phyloP scores from a whole-genome alignment of 805 yeast genomes.

The Candida coquimbonensis region DNA sequence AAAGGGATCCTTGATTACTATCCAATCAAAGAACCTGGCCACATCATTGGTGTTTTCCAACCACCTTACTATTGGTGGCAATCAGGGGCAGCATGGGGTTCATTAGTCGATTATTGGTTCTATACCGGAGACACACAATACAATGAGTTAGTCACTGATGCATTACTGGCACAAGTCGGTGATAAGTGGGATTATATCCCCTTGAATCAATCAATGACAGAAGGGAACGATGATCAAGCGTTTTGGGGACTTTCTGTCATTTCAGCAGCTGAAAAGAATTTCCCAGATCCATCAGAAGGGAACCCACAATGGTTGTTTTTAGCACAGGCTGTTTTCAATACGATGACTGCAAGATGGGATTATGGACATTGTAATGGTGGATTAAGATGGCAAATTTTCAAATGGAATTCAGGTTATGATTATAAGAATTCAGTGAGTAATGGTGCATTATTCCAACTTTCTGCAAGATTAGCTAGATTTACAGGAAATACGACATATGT shows the following conservation, averaged over 20 bases:
- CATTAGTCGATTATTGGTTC: slow-evolving; percentile 70
- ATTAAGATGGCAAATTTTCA: slow-evolving; percentile 90
- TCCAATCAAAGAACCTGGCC: slow-evolving; percentile 60
- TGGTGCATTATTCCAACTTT: slow-evolving; percentile 82
- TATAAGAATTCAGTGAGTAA: slow-evolving; percentile 90
- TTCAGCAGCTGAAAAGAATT: slow-evolving; percentile 87
- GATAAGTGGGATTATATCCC: slow-evolving; percentile 77
- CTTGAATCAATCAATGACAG: slow-evolving; percentile 79
- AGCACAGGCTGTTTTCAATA: slow-evolving; percentile 85
- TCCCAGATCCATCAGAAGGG: slow-evolving; percentile 52
- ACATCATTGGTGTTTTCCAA: slow-evolving; percentile 80
- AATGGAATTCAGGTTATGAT: slow-evolving; percentile 91
- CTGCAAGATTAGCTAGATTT: slow-evolving; percentile 80
- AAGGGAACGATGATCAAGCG: slow-evolving; percentile 97
- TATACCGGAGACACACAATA: slow-evolving; percentile 66
- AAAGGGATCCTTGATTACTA: slow-evolving; percentile 80
- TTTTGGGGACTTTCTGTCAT: slow-evolving; percentile 94
- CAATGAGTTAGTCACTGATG: slow-evolving; percentile 47
- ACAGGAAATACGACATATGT: slow-evolving; percentile 68
- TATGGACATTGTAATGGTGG: slow-evolving; percentile 80
- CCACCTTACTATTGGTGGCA: slow-evolving; percentile 98
- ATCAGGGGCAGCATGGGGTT: slow-evolving; percentile 95
- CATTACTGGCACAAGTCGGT: slow-evolving; percentile 70
- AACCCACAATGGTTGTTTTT: slow-evolving; percentile 74
- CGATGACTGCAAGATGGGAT: slow-evolving; percentile 92